A percentile compares a stretch with the other conserved stretches of the same genome.
These are phyloP conservation scores for Tetrahymena malaccensis DNA, from an alignment of 73 alveolate species.

Conservation along the genomic window DNA sequence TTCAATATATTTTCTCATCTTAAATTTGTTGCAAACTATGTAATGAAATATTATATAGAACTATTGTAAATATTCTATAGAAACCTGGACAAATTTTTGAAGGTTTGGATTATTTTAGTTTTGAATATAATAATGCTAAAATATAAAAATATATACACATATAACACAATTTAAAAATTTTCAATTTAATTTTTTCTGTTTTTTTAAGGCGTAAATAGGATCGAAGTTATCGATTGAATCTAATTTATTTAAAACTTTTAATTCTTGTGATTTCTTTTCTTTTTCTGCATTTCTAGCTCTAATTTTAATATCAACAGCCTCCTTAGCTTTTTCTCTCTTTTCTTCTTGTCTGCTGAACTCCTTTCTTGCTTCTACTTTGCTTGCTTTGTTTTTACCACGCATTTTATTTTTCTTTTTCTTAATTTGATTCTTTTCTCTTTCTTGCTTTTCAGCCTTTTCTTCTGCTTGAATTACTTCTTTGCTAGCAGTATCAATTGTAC, in stretches of 20 bases:
- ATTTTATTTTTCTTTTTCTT: slow-evolving; percentile 59
- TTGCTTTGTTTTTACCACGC: slow-evolving; percentile 47
- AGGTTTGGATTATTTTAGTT: background rate
- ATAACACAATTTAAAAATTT: background rate
- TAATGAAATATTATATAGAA: no score
- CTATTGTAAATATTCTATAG: no score
- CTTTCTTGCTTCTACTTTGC: slow-evolving; percentile 1
- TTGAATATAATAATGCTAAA: background rate
- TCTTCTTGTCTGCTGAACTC: slow-evolving; percentile 1
- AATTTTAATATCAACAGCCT: slow-evolving; percentile 3
- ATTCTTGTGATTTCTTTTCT: slow-evolving; percentile 24
- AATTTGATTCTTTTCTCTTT: slow-evolving; percentile 28
- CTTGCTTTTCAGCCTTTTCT: slow-evolving; percentile 55
- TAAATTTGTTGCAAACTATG: no score
- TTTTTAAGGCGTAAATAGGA: background rate
- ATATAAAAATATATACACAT: background rate
- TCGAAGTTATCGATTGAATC: slow-evolving; percentile 5
- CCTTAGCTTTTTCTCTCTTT: slow-evolving; percentile 15
- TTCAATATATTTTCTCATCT: no score
- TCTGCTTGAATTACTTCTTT: slow-evolving; percentile 76
- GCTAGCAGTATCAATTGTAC: slow-evolving; percentile 77
- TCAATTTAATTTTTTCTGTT: background rate
- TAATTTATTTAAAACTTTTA: background rate
- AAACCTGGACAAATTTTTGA: background rate
- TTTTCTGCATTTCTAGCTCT: slow-evolving; percentile 36